Evolutionary conservation across 2,329 filamentous ascomycete species (phyloP), one percentile per base, ranked within the genome.

Genomic region (Exophiala xenobiotica): DNA sequence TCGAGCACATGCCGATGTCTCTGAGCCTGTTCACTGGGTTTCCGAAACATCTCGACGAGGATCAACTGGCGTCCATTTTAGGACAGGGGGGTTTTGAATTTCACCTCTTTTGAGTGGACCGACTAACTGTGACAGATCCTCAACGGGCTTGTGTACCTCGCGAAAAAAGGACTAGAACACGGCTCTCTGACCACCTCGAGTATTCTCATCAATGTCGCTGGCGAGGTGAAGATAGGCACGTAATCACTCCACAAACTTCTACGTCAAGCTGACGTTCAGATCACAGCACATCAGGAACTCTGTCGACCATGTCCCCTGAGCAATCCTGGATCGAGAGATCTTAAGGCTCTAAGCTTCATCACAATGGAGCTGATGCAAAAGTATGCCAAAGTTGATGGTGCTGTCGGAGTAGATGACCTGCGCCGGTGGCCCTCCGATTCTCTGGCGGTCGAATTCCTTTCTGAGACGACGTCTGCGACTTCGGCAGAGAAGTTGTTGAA

Each of bases 351-450:
- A 18, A 46, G 59, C 35, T 58, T 43, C 16, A 67, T 66, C 35
- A 62, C 55, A 12, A 68, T 63, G 59, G 57, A 66, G 53, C 57
- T 69, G 14, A 68, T 70, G 61, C 59, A 69, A 41, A 68, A 68
- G 58, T 68, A 68, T 53, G 42, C 58, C 23, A 69, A 69, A 57
- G 63, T 66, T 29, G 60, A 68, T 54, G 57, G 64, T 31, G 60
- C 55, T 50, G 56, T 68, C 43, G 61, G 67, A 16, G 58, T 70
- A 18, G 61, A 68, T 46, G 56, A 70, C 55, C 29, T 67, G 35
- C 37, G 64, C 46, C 59, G 63, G 48, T 71, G 61, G 67, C 62
- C 54, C 39, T 56, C 48, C 6, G 14, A 16, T 16, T 37, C 31
- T 8, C 7, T 9, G 6, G 8, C 31, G 5, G 31, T 37, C 14